A percentile compares a stretch with the other conserved stretches of the same genome.
phyloP scores from a whole-genome alignment of 2,329 filamentous ascomycete genomes.

The Colletotrichum melonis region DNA sequence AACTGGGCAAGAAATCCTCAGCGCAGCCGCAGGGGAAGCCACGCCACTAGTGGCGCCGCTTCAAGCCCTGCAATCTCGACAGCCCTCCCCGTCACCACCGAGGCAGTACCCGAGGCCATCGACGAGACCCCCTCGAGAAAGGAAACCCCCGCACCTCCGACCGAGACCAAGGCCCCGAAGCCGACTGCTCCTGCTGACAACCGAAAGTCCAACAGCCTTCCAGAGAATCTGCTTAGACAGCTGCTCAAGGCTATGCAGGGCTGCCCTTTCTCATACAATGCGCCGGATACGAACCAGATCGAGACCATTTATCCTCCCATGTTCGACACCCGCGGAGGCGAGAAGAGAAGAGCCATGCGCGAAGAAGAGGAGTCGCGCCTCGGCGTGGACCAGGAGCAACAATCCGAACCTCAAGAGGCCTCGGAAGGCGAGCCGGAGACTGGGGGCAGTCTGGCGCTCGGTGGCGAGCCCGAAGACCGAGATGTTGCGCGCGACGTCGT shows the following conservation, averaged over 20 bases:
- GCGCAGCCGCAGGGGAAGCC: conserved; percentile 78
- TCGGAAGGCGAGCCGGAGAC: conserved; percentile 84
- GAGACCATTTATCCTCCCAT: conserved; percentile 69
- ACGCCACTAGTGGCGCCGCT: conserved; percentile 83
- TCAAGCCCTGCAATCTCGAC: conserved; percentile 83
- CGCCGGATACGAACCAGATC: conserved; percentile 35
- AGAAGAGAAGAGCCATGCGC: conserved; percentile 81
- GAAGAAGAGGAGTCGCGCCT: conserved; percentile 74
- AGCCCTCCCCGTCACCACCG: conserved; percentile 64
- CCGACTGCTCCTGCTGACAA: not conserved
- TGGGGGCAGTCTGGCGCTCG: conserved; percentile 86
- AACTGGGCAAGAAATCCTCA: conserved; percentile 86
- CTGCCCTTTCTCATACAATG: conserved; percentile 46
- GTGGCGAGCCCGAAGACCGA: conserved; percentile 90
- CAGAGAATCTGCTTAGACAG: conserved; percentile 44
- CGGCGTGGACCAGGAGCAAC: conserved; percentile 60
- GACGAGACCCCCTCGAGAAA: conserved; percentile 49
- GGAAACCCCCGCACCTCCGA: conserved; percentile 40
- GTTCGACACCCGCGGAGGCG: conserved; percentile 85
- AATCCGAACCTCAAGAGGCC: conserved; percentile 54
- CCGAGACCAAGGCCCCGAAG: conserved; percentile 14
- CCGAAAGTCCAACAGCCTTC: conserved; percentile 24
- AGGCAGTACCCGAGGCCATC: conserved; percentile 58
- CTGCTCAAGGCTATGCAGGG: conserved; percentile 51
- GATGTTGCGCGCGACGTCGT: conserved; percentile 64